phyloP scores from a whole-genome alignment of 495 filamentous ascomycete species.

The Hypoxylon cercidicola region DNA sequence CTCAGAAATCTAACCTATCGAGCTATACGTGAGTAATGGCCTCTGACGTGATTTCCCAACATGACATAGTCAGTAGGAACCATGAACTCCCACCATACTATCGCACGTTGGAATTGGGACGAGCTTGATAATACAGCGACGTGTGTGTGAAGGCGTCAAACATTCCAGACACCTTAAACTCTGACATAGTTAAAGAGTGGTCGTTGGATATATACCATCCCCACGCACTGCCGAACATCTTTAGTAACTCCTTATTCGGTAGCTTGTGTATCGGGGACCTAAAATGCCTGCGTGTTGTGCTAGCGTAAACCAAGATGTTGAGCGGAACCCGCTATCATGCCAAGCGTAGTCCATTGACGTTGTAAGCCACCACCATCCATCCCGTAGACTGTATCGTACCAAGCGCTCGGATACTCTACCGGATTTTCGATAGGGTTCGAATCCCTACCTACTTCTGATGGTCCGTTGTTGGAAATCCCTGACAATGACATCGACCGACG shows the following conservation, averaged over 20 bases:
- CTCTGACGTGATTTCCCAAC: neutral
- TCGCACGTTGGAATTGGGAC: slow-evolving; percentile 3
- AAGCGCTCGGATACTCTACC: slow-evolving; percentile 5
- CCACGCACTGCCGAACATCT: slow-evolving; percentile 17
- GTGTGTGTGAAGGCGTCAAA: slow-evolving; percentile 9
- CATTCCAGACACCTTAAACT: slow-evolving; percentile 16
- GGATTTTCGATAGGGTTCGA: neutral
- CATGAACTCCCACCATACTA: neutral
- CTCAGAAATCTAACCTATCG: neutral
- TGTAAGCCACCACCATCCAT: slow-evolving; percentile 25
- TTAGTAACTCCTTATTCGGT: slow-evolving; percentile 11
- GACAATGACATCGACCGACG: neutral
- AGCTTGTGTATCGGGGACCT: slow-evolving; percentile 24
- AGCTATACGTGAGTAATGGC: neutral
- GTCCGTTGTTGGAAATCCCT: neutral
- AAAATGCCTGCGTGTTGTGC: slow-evolving; percentile 20
- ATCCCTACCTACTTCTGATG: slow-evolving; percentile 3
- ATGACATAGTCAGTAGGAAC: slow-evolving; percentile 5
- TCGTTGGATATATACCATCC: slow-evolving; percentile 22
- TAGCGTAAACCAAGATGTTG: slow-evolving; percentile 33
- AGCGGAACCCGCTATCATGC: slow-evolving; percentile 24
- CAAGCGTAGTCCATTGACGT: slow-evolving; percentile 21
- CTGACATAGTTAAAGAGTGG: slow-evolving; percentile 1
- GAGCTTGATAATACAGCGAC: slow-evolving; percentile 2
- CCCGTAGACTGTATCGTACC: slow-evolving; percentile 14